A percentile compares a stretch with the other conserved stretches of the same genome.
These are phyloP conservation scores for Xerocomus minutiporus DNA, from an alignment of 1,284 basidiomycete species.

Conservation along the genomic window DNA sequence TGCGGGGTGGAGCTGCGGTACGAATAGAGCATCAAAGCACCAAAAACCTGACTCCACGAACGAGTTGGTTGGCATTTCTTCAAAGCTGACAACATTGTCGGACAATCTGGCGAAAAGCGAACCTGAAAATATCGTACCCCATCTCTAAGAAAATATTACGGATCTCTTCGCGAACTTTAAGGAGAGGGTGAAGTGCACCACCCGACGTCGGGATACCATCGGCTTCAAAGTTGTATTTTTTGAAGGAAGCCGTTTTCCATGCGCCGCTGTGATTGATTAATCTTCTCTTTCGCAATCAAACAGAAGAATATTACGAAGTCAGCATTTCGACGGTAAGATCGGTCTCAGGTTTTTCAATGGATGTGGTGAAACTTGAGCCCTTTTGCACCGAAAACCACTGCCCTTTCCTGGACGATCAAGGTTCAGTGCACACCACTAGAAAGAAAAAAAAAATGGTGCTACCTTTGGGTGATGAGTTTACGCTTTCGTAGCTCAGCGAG, in stretches of 20 bases:
- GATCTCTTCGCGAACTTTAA: slow-evolving; percentile 98
- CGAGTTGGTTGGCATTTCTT: slow-evolving; percentile 98
- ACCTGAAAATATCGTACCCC: slow-evolving; percentile 56
- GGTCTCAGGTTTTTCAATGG: slow-evolving; percentile 95
- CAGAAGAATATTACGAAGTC: slow-evolving; percentile 58
- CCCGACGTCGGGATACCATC: slow-evolving; percentile 86
- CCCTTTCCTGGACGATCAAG: slow-evolving; percentile 65
- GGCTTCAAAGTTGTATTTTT: slow-evolving; percentile 99
- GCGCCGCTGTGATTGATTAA: slow-evolving; percentile 54
- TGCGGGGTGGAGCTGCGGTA: slow-evolving; percentile 98
- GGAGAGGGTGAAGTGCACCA: slow-evolving; percentile 91
- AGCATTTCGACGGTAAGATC: slow-evolving; percentile 97
- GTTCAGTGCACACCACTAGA: background rate
- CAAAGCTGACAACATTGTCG: slow-evolving; percentile 63
- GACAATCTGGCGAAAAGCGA: background rate
- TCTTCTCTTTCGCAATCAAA: slow-evolving; percentile 1
- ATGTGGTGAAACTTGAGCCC: slow-evolving; percentile 86
- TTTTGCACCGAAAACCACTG: slow-evolving; percentile 92
- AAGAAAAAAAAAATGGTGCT: slow-evolving; percentile 5
- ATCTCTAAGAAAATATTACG: slow-evolving; percentile 98
- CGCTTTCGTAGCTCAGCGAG: slow-evolving; percentile 88
- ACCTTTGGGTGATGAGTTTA: slow-evolving; percentile 79
- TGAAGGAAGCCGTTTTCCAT: slow-evolving; percentile 91
- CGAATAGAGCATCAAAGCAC: slow-evolving; percentile 99
- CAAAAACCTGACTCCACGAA: slow-evolving; percentile 99